Base-by-base conservation (phyloP, 2,329 filamentous ascomycete species). In the Septoria petroselini region DNA sequence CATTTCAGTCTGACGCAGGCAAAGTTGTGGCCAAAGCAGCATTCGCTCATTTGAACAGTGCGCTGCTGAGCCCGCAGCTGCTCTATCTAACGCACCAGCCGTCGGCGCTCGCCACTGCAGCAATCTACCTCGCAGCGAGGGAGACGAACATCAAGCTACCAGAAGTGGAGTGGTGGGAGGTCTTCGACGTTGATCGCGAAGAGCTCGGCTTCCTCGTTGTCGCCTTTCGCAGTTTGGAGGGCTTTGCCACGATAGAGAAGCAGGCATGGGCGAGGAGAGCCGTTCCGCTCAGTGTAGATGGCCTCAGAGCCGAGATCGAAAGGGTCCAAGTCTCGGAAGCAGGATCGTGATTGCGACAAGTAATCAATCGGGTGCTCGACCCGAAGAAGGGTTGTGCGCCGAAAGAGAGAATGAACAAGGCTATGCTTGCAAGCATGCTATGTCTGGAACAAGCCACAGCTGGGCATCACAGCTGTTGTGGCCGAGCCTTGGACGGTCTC, bases 161-260 rank as follows among this genome's bases (percentile, higher is more conserved):
- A 0, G 86, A 86, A 56, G 81, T 80, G 40, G 84, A 88, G 56
- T 98, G 93, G 93, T 98, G 93, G 93, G 91, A 96, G 69, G 88
- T 97, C 0, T 97, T 97, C 68, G 93, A 98, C 69, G 88, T 93
- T 6, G 91, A 96, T 62, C 78, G 93, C 42, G 93, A 98, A 73
- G 90, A 95, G 67, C 76, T 98, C 29, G 93, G 93, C 0, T 97
- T 97, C 61, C 70, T 97, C 50, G 90, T 95, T 3, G 88, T 96
- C 8, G 90, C 79, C 0, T 81, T 96, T 79, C 76, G 82, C 54
- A 96, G 91, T 62, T 73, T 94, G 47, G 83, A 86, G 55, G 83
- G 81, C 0, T 89, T 86, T 70, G 81, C 83, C 46, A 71, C 70
- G 52, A 75, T 75, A 34, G 83, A 87, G 62, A 77, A 70, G 61